phyloP scores from a whole-genome alignment of 2,329 filamentous ascomycete genomes.

The Apiospora hydei region DNA sequence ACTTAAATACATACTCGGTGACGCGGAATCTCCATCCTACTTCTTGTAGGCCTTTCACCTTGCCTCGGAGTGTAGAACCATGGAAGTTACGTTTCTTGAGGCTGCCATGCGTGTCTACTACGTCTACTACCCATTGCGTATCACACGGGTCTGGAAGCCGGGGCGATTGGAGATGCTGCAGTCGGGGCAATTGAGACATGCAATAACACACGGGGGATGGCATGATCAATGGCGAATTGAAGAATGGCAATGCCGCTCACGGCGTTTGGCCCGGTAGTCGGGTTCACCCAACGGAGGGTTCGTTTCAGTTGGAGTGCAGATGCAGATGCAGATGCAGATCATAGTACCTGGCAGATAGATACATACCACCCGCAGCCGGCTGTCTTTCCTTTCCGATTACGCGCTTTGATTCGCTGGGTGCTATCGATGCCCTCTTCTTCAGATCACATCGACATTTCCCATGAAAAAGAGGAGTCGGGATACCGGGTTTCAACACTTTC shows the following conservation, averaged over 20 bases:
- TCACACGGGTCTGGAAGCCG: not conserved
- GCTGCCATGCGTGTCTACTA: not conserved
- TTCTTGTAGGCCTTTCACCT: not conserved
- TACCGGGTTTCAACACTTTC: too few relatives aligned
- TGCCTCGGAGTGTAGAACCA: not conserved
- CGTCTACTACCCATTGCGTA: not conserved
- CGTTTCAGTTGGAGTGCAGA: not conserved
- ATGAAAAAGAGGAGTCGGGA: not conserved
- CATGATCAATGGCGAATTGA: not conserved
- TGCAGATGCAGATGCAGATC: too few relatives aligned
- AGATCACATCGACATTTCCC: not conserved
- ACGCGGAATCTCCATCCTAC: not conserved
- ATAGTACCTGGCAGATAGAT: not conserved
- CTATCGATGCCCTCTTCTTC: too few relatives aligned
- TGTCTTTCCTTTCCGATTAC: not conserved
- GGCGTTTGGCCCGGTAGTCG: not conserved
- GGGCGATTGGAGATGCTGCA: not conserved
- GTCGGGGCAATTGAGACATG: not conserved
- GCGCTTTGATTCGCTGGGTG: not conserved
- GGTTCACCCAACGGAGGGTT: not conserved
- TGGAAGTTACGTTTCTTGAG: not conserved
- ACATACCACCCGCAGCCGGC: not conserved
- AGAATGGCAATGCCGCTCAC: not conserved
- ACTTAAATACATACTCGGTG: not conserved
- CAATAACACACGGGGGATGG: not conserved